Evolutionary conservation across 345 rosid species (phyloP).

Genomic region (Eucalyptus cloeziana): DNA sequence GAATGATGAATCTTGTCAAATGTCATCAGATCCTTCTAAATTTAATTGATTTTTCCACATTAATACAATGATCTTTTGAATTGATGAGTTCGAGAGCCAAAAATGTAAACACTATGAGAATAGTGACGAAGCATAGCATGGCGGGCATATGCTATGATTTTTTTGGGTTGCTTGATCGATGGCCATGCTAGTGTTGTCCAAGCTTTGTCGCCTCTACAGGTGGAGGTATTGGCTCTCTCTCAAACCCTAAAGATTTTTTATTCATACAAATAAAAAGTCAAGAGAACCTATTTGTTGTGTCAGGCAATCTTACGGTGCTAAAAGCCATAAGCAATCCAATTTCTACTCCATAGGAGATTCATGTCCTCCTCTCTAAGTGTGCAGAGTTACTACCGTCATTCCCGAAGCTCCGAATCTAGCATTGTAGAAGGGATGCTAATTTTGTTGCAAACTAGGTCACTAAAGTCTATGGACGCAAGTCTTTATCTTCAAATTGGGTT

Average conservation of each 20-base stretch:
- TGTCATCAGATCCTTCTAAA: too few species aligned
- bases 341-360: background rate
- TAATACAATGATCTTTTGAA: too few species aligned
- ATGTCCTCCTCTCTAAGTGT: background rate
- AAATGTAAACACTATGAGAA: too few species aligned
- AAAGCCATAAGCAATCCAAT: background rate
- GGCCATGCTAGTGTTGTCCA: background rate
- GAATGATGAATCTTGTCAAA: too few species aligned
- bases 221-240: background rate
- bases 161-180: too few species aligned
- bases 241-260: background rate
- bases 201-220: background rate
- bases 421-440: background rate
- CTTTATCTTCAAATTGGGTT: background rate
- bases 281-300: background rate
- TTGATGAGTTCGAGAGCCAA: too few species aligned
- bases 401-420: background rate
- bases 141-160: too few species aligned
- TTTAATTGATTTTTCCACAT: too few species aligned
- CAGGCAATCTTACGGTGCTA: background rate
- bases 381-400: background rate
- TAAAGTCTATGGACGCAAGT: background rate
- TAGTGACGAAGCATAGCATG: too few species aligned
- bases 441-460: background rate
- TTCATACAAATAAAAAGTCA: background rate